Conservation (phyloP, 164 flowering plant genomes). For the Platanus orientalis region DNA sequence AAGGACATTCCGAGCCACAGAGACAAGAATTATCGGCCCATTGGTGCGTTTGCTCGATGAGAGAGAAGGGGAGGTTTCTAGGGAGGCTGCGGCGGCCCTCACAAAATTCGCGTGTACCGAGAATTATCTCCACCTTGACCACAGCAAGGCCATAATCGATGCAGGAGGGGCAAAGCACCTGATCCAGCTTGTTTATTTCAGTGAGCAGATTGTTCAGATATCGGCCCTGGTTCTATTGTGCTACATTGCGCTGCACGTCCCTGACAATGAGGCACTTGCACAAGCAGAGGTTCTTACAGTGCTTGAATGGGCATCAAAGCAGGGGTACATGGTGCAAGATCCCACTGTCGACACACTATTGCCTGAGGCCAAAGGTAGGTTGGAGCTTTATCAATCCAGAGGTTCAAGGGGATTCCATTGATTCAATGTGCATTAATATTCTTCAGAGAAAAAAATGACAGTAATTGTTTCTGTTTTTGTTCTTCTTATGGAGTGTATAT, state of each 20-base stretch:
- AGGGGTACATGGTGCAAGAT: conserved; percentile 37
- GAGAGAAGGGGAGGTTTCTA: conserved; percentile 45
- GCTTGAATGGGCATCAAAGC: conserved; percentile 77
- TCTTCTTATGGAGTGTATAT: conserved; percentile 12
- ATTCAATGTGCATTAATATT: conserved; percentile 2
- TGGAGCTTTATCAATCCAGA: conserved; percentile 77
- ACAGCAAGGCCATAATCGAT: conserved; percentile 59
- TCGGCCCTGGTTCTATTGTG: conserved; percentile 50
- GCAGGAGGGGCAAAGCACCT: conserved; percentile 64
- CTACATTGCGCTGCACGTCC: conserved; percentile 57
- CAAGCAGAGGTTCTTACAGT: conserved; percentile 65
- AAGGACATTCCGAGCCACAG: conserved; percentile 71
- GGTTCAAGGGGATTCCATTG: conserved; percentile 41
- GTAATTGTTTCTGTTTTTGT: neutral
- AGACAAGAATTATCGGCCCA: conserved; percentile 67
- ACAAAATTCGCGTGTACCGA: conserved; percentile 65
- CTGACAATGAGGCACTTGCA: conserved; percentile 65
- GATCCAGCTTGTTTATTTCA: conserved; percentile 68
- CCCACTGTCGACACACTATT: conserved; percentile 31
- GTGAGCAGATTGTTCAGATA: conserved; percentile 60
- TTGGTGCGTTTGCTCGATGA: conserved; percentile 72
- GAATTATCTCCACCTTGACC: conserved; percentile 57
- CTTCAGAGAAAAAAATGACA: neutral
- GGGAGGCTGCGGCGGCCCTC: conserved; percentile 61
- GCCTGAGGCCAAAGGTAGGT: conserved; percentile 57